These are phyloP conservation scores for Marchantia paleacea DNA, from an alignment of 225 moss, liverwort and hornwort species.

Conservation along the genomic window DNA sequence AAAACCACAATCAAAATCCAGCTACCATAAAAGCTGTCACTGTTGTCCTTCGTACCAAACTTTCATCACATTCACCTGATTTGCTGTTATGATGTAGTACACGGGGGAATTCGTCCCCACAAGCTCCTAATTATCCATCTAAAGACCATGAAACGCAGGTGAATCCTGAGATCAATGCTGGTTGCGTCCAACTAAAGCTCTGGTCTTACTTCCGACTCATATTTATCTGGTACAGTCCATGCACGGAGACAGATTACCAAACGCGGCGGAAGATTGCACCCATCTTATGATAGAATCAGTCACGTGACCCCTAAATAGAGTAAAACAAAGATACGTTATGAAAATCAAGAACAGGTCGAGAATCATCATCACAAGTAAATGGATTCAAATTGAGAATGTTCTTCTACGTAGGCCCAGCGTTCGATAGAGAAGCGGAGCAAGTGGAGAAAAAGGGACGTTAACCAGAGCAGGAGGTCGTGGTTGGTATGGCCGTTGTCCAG, in stretches of 20 bases:
- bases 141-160: too few species aligned
- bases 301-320: not conserved
- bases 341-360: not conserved
- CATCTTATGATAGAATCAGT: not conserved
- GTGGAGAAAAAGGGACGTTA: not conserved
- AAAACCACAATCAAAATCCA: too few species aligned
- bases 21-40: too few species aligned
- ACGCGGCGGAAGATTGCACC: not conserved
- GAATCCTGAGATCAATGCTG: too few species aligned
- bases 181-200: too few species aligned
- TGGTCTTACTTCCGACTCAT: not conserved
- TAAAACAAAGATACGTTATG: not conserved
- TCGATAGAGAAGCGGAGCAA: not conserved
- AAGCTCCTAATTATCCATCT: too few species aligned
- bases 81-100: too few species aligned
- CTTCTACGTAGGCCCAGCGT: not conserved
- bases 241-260: not conserved
- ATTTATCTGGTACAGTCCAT: not conserved
- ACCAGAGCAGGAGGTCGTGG: not conserved
- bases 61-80: too few species aligned
- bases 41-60: too few species aligned
- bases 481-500: constrained; percentile 3
- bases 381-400: constrained; percentile 4
- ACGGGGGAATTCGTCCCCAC: too few species aligned
- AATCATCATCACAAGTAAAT: not conserved